A percentile compares a stretch with the other conserved stretches of the same genome.
phyloP scores from a whole-genome alignment of 2,329 filamentous ascomycete species.

The Xylariaceae sp. region DNA sequence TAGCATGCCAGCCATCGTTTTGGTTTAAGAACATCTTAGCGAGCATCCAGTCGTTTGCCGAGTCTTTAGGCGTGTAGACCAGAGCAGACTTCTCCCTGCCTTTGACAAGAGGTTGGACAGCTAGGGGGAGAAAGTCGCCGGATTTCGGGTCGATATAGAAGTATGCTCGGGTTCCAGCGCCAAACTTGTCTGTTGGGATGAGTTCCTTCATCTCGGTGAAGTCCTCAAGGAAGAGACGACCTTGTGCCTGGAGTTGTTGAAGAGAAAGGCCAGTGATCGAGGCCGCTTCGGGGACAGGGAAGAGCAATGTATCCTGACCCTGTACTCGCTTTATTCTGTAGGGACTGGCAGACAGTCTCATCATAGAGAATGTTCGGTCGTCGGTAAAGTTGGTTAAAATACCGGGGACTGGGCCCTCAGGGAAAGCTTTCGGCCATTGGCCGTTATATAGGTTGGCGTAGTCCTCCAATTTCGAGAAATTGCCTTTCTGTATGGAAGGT shows the following conservation, averaged over 20 bases:
- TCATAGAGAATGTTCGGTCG: slow-evolving; percentile 56
- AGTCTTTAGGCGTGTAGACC: slow-evolving; percentile 55
- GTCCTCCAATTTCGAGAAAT: slow-evolving; percentile 41
- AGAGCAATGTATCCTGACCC: slow-evolving; percentile 45
- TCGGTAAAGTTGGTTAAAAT: slow-evolving; percentile 53
- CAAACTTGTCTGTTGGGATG: slow-evolving; percentile 40
- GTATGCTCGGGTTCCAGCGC: slow-evolving; percentile 52
- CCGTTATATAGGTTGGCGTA: slow-evolving; percentile 50
- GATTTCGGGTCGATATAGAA: slow-evolving; percentile 53
- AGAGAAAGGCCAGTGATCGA: slow-evolving; percentile 45
- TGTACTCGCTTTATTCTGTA: slow-evolving; percentile 47
- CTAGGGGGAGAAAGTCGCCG: slow-evolving; percentile 54
- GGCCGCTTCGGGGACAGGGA: slow-evolving; percentile 44
- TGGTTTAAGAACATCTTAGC: slow-evolving; percentile 58
- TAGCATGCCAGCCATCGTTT: slow-evolving; percentile 54
- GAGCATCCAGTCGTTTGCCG: slow-evolving; percentile 54
- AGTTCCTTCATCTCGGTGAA: slow-evolving; percentile 46
- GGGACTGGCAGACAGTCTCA: slow-evolving; percentile 52
- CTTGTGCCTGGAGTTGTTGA: slow-evolving; percentile 42
- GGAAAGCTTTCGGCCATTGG: slow-evolving; percentile 48
- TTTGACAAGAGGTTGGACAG: slow-evolving; percentile 52
- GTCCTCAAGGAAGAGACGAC: slow-evolving; percentile 53
- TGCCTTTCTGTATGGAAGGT: slow-evolving; percentile 16
- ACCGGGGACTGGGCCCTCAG: slow-evolving; percentile 45
- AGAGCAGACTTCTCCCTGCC: slow-evolving; percentile 44